A percentile compares a stretch with the other conserved stretches of the same genome.
Conservation (phyloP, 2,329 filamentous ascomycete species). For the Cyphellophora europaea region DNA sequence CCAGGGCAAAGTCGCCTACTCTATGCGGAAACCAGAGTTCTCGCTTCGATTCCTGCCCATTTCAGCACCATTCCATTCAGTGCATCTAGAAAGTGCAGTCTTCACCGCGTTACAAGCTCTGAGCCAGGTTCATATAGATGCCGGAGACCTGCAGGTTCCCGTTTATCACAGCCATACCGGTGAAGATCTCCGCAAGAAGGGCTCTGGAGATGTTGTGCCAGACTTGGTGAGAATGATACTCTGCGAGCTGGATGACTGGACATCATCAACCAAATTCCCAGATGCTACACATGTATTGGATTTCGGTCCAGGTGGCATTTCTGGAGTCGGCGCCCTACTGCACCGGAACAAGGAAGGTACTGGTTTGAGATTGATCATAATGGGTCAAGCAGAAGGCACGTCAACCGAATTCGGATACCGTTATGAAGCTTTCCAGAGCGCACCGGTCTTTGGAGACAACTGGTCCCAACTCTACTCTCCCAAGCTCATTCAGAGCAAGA, state of each 20-base stretch:
- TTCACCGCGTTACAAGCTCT: constrained; percentile 13
- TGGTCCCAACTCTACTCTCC: constrained; percentile 15
- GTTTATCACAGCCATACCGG: constrained; percentile 25
- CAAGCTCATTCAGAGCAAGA: constrained; percentile 11
- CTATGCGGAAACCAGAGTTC: no score
- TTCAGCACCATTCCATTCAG: no score
- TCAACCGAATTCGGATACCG: constrained; percentile 2
- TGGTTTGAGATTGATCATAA: constrained; percentile 23
- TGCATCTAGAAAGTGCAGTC: no score
- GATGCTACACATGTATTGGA: constrained; percentile 25
- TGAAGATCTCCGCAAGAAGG: constrained; percentile 18
- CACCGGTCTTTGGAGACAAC: constrained; percentile 15
- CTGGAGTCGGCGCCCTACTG: constrained; percentile 22
- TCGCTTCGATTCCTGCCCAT: no score
- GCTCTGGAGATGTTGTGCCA: constrained; percentile 4
- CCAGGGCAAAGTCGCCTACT: no score
- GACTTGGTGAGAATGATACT: constrained; percentile 10
- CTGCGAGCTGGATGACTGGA: constrained; percentile 15
- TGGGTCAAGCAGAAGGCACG: not conserved
- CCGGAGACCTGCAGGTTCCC: constrained; percentile 19
- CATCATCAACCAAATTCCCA: constrained; percentile 10
- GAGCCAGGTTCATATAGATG: constrained; percentile 2
- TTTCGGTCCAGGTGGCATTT: constrained; percentile 26
- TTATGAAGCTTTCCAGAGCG: not conserved
- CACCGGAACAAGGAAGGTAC: constrained; percentile 22